Evolutionary conservation across 306 rosid genomes (phyloP).

Genomic region (Castanospermum australe): DNA sequence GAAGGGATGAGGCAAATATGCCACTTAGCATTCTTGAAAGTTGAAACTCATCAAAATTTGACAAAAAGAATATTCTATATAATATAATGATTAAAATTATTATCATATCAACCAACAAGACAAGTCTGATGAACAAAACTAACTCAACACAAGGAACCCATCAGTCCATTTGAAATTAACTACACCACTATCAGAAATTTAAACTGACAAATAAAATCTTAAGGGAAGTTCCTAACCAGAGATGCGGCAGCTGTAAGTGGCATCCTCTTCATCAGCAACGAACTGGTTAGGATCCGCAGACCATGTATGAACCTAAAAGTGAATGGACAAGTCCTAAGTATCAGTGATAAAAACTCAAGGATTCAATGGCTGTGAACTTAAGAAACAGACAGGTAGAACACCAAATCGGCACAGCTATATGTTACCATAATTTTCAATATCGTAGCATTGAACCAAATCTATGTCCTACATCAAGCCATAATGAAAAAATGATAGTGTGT

Average conservation of each 20-base stretch:
- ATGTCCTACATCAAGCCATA: slow-evolving; percentile 3
- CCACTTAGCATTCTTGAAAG: not conserved
- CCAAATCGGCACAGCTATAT: not conserved
- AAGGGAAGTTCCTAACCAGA: slow-evolving; percentile 56
- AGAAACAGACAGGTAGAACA: slow-evolving; percentile 1
- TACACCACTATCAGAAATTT: not conserved
- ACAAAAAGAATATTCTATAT: not conserved
- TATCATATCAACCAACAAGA: not conserved
- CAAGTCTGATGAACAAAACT: slow-evolving; percentile 9
- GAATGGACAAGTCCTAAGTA: not conserved
- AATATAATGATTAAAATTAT: not conserved
- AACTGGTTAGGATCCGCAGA: slow-evolving; percentile 78
- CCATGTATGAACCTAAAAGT: slow-evolving; percentile 72
- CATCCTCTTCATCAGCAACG: slow-evolving; percentile 90
- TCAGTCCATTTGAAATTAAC: slow-evolving; percentile 23
- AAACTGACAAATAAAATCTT: not conserved
- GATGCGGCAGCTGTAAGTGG: slow-evolving; percentile 77
- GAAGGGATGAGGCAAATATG: not conserved
- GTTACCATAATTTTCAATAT: not conserved
- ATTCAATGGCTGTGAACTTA: not conserved
- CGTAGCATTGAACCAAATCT: slow-evolving; percentile 2
- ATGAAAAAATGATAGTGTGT: not conserved
- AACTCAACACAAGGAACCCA: not conserved
- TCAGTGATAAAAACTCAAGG: slow-evolving; percentile 5
- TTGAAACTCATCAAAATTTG: not conserved